These are phyloP conservation scores for Ramularia endophylla DNA, from an alignment of 2,329 filamentous ascomycete species.

Conservation along the genomic window DNA sequence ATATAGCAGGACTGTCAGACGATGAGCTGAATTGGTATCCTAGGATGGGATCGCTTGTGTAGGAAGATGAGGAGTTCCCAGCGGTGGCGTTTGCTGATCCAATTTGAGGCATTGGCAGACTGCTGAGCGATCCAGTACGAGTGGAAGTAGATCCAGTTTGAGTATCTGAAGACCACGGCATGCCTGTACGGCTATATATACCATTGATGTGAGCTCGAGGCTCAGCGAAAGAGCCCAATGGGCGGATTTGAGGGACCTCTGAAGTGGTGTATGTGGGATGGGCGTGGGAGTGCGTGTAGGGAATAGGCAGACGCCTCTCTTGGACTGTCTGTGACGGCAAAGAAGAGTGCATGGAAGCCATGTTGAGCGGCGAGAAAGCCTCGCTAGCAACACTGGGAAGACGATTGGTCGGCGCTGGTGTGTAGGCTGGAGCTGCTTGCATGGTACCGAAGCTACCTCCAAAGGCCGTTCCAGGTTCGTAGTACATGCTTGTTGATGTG, in stretches of 20 bases:
- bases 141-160: slow-evolving; percentile 5
- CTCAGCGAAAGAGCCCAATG: slow-evolving; percentile 21
- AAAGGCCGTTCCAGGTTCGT: slow-evolving; percentile 23
- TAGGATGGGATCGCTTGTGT: slow-evolving; percentile 9
- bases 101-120: slow-evolving; percentile 1
- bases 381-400: slow-evolving; percentile 25
- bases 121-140: slow-evolving; percentile 11
- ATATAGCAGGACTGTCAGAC: slow-evolving; percentile 21
- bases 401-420: slow-evolving; percentile 15
- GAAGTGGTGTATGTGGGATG: slow-evolving; percentile 12
- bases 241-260: slow-evolving; percentile 22
- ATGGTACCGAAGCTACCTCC: slow-evolving; percentile 21
- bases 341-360: slow-evolving; percentile 30
- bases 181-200: slow-evolving; percentile 26
- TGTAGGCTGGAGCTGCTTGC: slow-evolving; percentile 16
- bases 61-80: neutral
- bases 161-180: slow-evolving; percentile 25
- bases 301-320: slow-evolving; percentile 28
- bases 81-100: slow-evolving; percentile 6
- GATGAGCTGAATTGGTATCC: slow-evolving; percentile 26
- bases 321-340: slow-evolving; percentile 27
- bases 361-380: slow-evolving; percentile 28
- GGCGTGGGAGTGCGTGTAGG: slow-evolving; percentile 20
- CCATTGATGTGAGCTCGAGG: slow-evolving; percentile 22
- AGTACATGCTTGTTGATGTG: slow-evolving; percentile 20